Evolutionary conservation across 169 alveolate species (phyloP).

Genomic region (Babesia bigemina): DNA sequence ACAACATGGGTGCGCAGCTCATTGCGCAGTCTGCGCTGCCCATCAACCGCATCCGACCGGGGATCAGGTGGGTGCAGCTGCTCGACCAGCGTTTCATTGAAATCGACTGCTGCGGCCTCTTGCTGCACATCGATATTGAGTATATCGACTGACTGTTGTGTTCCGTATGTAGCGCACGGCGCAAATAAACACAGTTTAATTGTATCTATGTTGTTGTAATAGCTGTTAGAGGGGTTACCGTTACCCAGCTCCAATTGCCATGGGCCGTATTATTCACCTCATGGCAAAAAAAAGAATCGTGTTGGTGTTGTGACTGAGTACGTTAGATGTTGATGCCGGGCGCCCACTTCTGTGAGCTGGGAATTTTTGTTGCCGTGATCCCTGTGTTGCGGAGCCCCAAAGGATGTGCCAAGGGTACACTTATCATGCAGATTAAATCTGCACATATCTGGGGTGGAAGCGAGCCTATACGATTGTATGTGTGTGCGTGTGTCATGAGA

Average conservation of each 20-base stretch:
- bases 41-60: constrained; percentile 69
- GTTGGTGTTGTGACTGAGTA: too few relatives aligned
- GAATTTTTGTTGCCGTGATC: too few relatives aligned
- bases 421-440: too few relatives aligned
- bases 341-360: too few relatives aligned
- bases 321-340: too few relatives aligned
- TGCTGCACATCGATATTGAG: constrained; percentile 70
- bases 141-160: constrained; percentile 1
- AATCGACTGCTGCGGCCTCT: constrained; percentile 78
- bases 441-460: too few relatives aligned
- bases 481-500: too few relatives aligned
- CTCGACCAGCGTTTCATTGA: constrained; percentile 77
- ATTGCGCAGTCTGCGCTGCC: constrained; percentile 70
- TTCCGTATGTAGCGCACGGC: neutral
- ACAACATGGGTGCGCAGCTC: constrained; percentile 44
- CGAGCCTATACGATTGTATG: too few relatives aligned
- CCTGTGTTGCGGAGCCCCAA: too few relatives aligned
- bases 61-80: constrained; percentile 85
- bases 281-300: too few relatives aligned
- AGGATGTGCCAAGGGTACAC: too few relatives aligned
- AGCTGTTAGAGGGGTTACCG: neutral
- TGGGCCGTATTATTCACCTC: neutral
- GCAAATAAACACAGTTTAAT: too few relatives aligned
- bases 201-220: neutral
- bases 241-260: neutral